phyloP scores from a whole-genome alignment of 768 basidiomycete species.

The Mycena polygramma region DNA sequence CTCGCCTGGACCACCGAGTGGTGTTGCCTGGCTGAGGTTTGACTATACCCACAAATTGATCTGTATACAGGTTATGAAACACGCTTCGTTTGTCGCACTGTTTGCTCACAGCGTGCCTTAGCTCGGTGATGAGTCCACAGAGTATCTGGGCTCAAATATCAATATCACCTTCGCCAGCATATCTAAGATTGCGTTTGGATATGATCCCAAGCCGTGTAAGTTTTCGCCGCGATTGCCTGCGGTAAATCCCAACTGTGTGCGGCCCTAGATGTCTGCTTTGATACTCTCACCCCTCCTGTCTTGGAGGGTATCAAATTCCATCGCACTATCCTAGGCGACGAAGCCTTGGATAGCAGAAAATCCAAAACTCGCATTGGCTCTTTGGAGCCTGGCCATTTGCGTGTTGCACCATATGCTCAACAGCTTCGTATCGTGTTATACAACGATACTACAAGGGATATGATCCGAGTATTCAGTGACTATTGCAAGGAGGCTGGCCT shows the following conservation, averaged over 20 bases:
- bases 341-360: conserved; percentile 54
- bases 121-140: conserved; percentile 71
- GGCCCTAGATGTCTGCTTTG: conserved; percentile 73
- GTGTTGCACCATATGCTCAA: conserved; percentile 77
- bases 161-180: conserved; percentile 69
- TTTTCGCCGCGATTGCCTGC: conserved; percentile 31
- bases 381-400: conserved; percentile 68
- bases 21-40: conserved; percentile 69
- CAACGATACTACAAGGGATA: conserved; percentile 59
- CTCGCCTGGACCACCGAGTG: conserved; percentile 36
- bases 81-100: not conserved
- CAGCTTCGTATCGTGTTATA: conserved; percentile 76
- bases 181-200: conserved; percentile 70
- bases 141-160: conserved; percentile 64
- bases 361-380: conserved; percentile 71
- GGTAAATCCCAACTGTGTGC: not conserved
- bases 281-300: conserved; percentile 73
- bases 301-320: conserved; percentile 74
- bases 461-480: conserved; percentile 62
- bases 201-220: conserved; percentile 77
- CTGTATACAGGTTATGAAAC: conserved; percentile 64
- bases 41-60: conserved; percentile 80
- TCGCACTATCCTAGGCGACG: conserved; percentile 59
- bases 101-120: conserved; percentile 43
- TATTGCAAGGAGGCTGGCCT: conserved; percentile 67